phyloP scores from a whole-genome alignment of 306 rosid species.

The Prunus padus region DNA sequence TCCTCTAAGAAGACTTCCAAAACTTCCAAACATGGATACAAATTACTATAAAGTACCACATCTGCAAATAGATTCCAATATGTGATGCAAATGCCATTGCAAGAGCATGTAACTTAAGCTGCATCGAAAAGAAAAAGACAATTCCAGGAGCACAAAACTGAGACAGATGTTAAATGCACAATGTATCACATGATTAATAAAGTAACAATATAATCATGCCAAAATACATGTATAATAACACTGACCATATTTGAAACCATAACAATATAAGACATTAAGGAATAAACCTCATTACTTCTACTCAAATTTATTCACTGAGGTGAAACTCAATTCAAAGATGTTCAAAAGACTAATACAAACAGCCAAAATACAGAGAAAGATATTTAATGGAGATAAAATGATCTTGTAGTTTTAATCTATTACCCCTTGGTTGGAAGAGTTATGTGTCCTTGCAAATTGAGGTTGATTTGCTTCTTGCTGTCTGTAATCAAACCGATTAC shows the following conservation, averaged over 20 bases:
- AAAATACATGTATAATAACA: background rate
- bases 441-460: slow-evolving; percentile 52
- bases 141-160: background rate
- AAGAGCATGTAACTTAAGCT: too few relatives aligned
- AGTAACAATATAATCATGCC: background rate
- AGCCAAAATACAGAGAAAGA: background rate
- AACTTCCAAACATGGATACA: too few relatives aligned
- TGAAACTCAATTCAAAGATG: background rate
- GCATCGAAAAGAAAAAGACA: too few relatives aligned
- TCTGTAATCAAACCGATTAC: slow-evolving; percentile 49
- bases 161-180: background rate
- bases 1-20: too few relatives aligned
- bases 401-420: background rate
- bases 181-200: background rate
- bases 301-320: background rate
- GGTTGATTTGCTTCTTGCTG: slow-evolving; percentile 59
- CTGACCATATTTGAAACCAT: background rate
- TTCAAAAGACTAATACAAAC: background rate
- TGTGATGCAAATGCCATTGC: too few relatives aligned
- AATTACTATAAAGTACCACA: too few relatives aligned
- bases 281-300: too few relatives aligned
- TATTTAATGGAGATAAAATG: background rate
- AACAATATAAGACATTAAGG: too few relatives aligned
- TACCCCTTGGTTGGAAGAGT: slow-evolving; percentile 71
- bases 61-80: too few relatives aligned